Percentiles rank a stretch among this genome's conserved stretches.
Evolutionary conservation across 2,329 filamentous ascomycete genomes (phyloP).

Genomic region (Cercospora berteroae): DNA sequence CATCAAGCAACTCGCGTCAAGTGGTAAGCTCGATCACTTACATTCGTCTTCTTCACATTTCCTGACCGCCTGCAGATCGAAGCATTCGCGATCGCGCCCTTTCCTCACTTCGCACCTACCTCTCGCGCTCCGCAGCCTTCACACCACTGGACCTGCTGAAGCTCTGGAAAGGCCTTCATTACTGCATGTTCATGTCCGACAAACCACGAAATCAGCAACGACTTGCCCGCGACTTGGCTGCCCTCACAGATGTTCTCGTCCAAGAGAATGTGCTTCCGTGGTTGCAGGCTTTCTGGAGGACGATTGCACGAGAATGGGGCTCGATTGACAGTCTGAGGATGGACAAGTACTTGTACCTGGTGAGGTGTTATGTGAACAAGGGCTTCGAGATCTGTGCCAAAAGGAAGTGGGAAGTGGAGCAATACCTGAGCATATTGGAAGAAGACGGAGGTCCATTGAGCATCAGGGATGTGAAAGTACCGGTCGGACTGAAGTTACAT

Average conservation of each 20-base stretch:
- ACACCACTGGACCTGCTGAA: conserved; percentile 72
- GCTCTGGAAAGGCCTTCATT: conserved; percentile 94
- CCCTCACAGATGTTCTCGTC: conserved; percentile 60
- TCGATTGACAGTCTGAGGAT: conserved; percentile 57
- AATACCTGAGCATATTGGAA: conserved; percentile 50
- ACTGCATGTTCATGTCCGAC: conserved; percentile 86
- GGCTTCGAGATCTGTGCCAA: conserved; percentile 55
- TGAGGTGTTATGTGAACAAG: conserved; percentile 74
- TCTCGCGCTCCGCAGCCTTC: conserved; percentile 63
- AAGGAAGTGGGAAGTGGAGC: conserved; percentile 34
- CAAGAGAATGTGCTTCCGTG: conserved; percentile 43
- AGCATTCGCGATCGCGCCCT: conserved; percentile 52
- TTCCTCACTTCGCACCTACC: conserved; percentile 72
- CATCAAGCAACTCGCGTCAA: conserved; percentile 79
- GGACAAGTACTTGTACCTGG: conserved; percentile 89
- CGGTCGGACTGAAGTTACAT: conserved; percentile 83
- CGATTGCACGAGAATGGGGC: conserved; percentile 52
- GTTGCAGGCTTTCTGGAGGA: conserved; percentile 52
- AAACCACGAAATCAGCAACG: conserved; percentile 82
- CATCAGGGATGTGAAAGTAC: conserved; percentile 57
- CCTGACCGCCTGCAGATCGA: conserved; percentile 26
- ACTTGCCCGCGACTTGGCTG: conserved; percentile 74
- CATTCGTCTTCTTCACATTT: background rate
- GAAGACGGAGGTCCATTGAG: conserved; percentile 45
- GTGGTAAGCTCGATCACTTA: conserved; percentile 63